A percentile compares a stretch with the other conserved stretches of the same genome.
phyloP scores from a whole-genome alignment of 331 rosid genomes.

The Pyracantha coccinea region DNA sequence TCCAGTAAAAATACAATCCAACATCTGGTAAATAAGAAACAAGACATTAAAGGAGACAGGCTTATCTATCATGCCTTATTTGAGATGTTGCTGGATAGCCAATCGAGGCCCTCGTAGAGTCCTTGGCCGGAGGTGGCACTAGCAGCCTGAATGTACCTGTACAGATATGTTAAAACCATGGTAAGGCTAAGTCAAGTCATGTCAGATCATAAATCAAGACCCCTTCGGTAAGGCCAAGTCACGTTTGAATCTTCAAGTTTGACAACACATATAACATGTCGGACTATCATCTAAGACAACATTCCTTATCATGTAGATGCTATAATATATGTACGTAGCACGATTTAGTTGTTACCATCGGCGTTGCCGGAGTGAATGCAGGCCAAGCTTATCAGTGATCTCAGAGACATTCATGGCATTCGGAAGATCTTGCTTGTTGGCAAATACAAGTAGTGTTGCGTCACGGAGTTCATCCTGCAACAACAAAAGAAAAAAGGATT shows the following conservation, averaged over 20 bases:
- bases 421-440: constrained; percentile 90
- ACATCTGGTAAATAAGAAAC: not conserved
- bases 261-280: not conserved
- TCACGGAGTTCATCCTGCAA: constrained; percentile 65
- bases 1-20: not conserved
- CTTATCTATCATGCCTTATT: constrained; percentile 32
- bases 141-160: constrained; percentile 75
- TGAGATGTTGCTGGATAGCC: constrained; percentile 74
- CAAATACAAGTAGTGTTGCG: constrained; percentile 64
- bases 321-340: not conserved
- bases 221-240: not conserved
- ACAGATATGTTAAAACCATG: not conserved
- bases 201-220: not conserved
- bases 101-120: constrained; percentile 82
- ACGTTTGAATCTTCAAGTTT: not conserved
- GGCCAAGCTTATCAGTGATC: constrained; percentile 73
- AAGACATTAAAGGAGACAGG: not conserved
- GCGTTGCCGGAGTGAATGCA: constrained; percentile 67
- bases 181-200: too few relatives aligned
- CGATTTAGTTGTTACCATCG: constrained; percentile 41
- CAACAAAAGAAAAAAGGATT: not conserved
- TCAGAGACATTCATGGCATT: constrained; percentile 69
- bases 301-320: not conserved
- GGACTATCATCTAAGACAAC: not conserved
- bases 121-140: constrained; percentile 84